phyloP scores from a whole-genome alignment of 352 stramenopile genomes.

The Globisporangium paddicum region DNA sequence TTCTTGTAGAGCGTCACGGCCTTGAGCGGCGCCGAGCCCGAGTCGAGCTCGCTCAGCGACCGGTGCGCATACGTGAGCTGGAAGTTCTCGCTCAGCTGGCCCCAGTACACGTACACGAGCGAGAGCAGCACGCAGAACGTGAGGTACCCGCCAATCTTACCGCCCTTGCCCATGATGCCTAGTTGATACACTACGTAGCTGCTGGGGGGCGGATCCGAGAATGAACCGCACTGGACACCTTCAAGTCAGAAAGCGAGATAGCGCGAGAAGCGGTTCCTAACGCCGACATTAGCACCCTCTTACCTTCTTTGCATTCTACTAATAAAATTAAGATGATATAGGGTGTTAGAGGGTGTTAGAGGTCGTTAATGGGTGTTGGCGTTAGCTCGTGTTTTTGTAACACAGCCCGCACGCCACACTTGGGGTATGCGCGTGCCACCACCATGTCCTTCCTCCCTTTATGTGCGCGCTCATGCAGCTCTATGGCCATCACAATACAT shows the following conservation, averaged over 20 bases:
- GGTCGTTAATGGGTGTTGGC: too few species aligned
- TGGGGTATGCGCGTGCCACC: not conserved
- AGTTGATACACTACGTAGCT: not conserved
- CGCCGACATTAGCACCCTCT: not conserved
- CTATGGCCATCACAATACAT: not conserved
- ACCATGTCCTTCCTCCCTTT: not conserved
- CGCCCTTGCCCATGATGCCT: conserved; percentile 51
- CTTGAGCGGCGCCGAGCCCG: conserved; percentile 33
- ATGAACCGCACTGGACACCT: conserved; percentile 6
- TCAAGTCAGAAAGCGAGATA: conserved; percentile 5
- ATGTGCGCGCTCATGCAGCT: not conserved
- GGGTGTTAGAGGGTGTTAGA: not conserved
- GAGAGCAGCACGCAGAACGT: conserved; percentile 33
- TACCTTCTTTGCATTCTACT: not conserved
- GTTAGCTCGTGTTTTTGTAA: conserved; percentile 3
- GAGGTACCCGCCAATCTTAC: conserved; percentile 33
- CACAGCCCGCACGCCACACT: not conserved
- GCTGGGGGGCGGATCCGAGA: not conserved
- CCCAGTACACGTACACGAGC: conserved; percentile 50
- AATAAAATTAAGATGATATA: not conserved
- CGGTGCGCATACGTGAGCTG: conserved; percentile 59
- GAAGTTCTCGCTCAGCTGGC: conserved; percentile 52
- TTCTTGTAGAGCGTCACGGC: conserved; percentile 78
- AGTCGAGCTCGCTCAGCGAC: conserved; percentile 34
- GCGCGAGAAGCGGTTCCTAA: not conserved